phyloP scores from a whole-genome alignment of 352 stramenopile species.

The Globisporangium lucens region DNA sequence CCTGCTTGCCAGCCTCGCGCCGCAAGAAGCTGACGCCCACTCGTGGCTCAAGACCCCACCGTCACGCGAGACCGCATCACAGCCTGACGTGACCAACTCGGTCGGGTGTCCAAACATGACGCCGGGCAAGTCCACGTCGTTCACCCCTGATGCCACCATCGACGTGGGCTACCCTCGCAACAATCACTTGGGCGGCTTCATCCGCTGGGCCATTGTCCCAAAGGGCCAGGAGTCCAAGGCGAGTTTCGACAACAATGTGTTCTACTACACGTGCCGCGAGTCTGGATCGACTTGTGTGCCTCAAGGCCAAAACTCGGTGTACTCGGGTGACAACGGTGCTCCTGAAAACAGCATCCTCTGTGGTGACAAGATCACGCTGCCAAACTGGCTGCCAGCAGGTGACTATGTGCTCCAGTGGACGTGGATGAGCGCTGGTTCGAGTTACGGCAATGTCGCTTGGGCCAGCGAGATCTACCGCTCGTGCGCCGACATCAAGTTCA shows the following conservation, averaged over 20 bases:
- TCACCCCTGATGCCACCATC: slow-evolving; percentile 19
- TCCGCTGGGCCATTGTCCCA: slow-evolving; percentile 25
- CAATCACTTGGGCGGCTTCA: slow-evolving; percentile 32
- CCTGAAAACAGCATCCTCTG: slow-evolving; percentile 27
- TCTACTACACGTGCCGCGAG: slow-evolving; percentile 31
- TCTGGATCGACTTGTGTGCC: slow-evolving; percentile 20
- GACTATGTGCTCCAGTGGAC: slow-evolving; percentile 67
- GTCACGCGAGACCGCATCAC: slow-evolving; percentile 22
- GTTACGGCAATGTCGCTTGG: slow-evolving; percentile 47
- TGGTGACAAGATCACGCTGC: slow-evolving; percentile 45
- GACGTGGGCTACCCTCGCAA: slow-evolving; percentile 30
- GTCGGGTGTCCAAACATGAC: slow-evolving; percentile 20
- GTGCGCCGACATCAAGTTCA: slow-evolving; percentile 53
- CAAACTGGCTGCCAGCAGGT: slow-evolving; percentile 36
- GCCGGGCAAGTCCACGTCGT: slow-evolving; percentile 14
- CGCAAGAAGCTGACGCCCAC: slow-evolving; percentile 5
- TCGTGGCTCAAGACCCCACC: slow-evolving; percentile 11
- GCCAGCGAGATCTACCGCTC: slow-evolving; percentile 41
- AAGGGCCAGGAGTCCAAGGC: slow-evolving; percentile 16
- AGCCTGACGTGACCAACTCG: slow-evolving; percentile 26
- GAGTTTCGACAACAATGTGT: slow-evolving; percentile 22
- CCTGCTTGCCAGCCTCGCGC: neutral
- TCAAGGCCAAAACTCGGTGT: slow-evolving; percentile 8
- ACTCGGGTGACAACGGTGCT: slow-evolving; percentile 23
- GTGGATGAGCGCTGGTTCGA: slow-evolving; percentile 45